These are phyloP conservation scores for Arthroderma uncinatum DNA, from an alignment of 2,329 filamentous ascomycete genomes.

Conservation along the genomic window DNA sequence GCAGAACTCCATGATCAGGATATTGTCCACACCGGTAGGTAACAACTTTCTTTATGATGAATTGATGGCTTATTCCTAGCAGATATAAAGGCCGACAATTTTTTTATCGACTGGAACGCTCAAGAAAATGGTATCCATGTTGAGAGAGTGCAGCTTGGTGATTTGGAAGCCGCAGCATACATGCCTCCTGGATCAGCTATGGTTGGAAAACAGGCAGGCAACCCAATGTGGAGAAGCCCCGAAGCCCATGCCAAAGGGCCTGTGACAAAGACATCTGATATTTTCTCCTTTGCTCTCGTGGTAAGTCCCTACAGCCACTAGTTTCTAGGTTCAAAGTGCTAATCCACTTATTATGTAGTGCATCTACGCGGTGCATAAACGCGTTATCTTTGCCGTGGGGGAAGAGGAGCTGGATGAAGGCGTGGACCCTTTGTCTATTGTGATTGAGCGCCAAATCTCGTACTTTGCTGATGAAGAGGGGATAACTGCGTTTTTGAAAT, in stretches of 20 bases:
- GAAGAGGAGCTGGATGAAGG: slow-evolving; percentile 24
- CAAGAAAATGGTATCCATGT: slow-evolving; percentile 8
- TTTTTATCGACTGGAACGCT: slow-evolving; percentile 22
- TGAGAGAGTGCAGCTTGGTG: slow-evolving; percentile 18
- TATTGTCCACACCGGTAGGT: slow-evolving; percentile 25
- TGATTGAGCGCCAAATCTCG: slow-evolving; percentile 39
- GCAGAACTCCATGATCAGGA: slow-evolving; percentile 27
- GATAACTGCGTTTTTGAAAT: slow-evolving; percentile 32
- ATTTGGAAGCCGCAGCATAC: slow-evolving; percentile 17
- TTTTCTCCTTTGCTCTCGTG: slow-evolving; percentile 12
- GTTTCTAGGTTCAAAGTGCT: background rate
- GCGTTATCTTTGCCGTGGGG: slow-evolving; percentile 31
- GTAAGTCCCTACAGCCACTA: slow-evolving; percentile 8
- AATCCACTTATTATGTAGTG: slow-evolving; percentile 20
- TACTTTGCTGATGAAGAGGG: slow-evolving; percentile 38
- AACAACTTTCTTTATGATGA: background rate
- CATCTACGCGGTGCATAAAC: slow-evolving; percentile 36
- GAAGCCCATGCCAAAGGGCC: slow-evolving; percentile 20
- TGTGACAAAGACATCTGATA: slow-evolving; percentile 20
- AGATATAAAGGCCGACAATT: slow-evolving; percentile 29
- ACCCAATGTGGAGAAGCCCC: slow-evolving; percentile 23
- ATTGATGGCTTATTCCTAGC: background rate
- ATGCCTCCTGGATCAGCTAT: slow-evolving; percentile 11
- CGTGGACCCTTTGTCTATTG: slow-evolving; percentile 29
- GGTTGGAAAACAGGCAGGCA: slow-evolving; percentile 16